Evolutionary conservation across 2,329 filamentous ascomycete genomes (phyloP).

Genomic region (Paraconiothyrium sp.): DNA sequence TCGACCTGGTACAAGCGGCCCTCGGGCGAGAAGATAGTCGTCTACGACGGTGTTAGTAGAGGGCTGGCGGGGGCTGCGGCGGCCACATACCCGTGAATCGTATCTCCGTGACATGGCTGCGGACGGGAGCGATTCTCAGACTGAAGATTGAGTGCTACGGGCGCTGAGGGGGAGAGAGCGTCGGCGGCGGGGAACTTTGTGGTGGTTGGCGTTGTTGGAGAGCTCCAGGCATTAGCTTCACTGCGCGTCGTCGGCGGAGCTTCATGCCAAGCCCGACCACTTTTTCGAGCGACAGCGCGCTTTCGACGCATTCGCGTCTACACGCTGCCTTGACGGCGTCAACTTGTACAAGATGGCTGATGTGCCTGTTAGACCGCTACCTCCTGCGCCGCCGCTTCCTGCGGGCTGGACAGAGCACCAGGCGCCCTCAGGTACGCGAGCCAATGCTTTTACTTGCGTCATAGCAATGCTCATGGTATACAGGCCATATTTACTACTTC

Average conservation of each 20-base stretch:
- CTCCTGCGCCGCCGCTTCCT: conserved; percentile 67
- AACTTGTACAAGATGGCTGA: conserved; percentile 35
- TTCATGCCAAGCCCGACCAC: conserved; percentile 38
- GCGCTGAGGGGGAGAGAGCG: conserved; percentile 20
- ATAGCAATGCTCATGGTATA: conserved; percentile 26
- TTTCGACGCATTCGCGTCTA: not conserved
- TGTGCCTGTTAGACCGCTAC: conserved; percentile 42
- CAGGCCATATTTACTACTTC: conserved; percentile 88
- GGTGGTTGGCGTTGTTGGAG: conserved; percentile 42
- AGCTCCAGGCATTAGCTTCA: conserved; percentile 52
- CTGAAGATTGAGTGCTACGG: conserved; percentile 10
- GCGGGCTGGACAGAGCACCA: conserved; percentile 93
- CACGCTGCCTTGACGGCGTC: not conserved
- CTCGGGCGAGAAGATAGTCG: conserved; percentile 99
- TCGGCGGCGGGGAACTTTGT: conserved; percentile 33
- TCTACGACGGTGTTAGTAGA: conserved; percentile 65
- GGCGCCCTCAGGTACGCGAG: conserved; percentile 72
- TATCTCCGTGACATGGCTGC: conserved; percentile 90
- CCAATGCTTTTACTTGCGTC: conserved; percentile 27
- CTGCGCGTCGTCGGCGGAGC: conserved; percentile 43
- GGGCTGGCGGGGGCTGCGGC: conserved; percentile 16
- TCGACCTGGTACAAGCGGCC: conserved; percentile 98
- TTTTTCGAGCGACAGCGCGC: conserved; percentile 30
- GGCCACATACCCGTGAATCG: conserved; percentile 83
- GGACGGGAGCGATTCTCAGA: conserved; percentile 18